Conservation (phyloP, 345 rosid species). For the Cardamine resedifolia region DNA sequence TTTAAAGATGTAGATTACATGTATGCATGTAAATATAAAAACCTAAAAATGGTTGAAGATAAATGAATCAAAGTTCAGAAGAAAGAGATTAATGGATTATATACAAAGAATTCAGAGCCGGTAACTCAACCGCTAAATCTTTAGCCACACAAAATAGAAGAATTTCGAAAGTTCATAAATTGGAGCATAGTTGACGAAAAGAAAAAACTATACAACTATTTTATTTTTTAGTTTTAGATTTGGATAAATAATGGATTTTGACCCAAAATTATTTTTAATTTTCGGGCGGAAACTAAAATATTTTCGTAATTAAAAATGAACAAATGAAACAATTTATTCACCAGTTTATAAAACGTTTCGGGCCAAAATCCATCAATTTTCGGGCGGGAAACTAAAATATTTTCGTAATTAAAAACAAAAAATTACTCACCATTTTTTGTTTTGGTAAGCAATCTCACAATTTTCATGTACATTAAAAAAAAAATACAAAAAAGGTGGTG, state of each 20-base stretch:
- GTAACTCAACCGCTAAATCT: not conserved
- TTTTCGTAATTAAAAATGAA: too few relatives aligned
- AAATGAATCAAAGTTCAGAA: not conserved
- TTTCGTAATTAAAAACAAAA: not conserved
- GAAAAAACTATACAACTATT: not conserved
- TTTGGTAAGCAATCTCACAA: not conserved
- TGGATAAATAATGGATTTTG: not conserved
- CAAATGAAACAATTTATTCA: too few relatives aligned
- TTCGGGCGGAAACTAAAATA: too few relatives aligned
- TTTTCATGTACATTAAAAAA: not conserved
- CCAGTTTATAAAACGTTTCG: too few relatives aligned
- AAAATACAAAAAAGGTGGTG: not conserved
- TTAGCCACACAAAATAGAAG: too few relatives aligned
- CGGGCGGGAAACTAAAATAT: not conserved
- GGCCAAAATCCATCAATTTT: not conserved
- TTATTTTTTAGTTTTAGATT: accelerated
- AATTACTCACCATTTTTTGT: not conserved
- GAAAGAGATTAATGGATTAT: not conserved
- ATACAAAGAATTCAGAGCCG: not conserved
- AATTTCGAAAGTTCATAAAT: not conserved
- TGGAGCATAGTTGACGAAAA: not conserved
- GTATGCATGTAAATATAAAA: not conserved
- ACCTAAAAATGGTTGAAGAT: not conserved
- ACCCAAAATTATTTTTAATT: too few relatives aligned
- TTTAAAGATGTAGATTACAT: not conserved